phyloP scores from a whole-genome alignment of 2,329 filamentous ascomycete species.

The Penicillium sp. region DNA sequence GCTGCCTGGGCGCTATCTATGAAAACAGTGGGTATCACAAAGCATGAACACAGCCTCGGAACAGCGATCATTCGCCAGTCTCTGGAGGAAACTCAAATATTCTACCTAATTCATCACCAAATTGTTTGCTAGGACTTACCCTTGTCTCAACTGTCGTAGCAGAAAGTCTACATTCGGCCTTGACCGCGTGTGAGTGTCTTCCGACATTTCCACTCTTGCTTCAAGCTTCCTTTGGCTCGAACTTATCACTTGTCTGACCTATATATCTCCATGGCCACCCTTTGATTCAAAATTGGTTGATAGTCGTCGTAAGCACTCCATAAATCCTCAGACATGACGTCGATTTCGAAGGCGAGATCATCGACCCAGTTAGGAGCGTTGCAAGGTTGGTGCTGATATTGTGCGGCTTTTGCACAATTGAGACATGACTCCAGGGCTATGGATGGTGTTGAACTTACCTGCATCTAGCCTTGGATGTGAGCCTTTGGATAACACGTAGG shows the following conservation, averaged over 20 bases:
- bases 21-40: constrained; percentile 8
- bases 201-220: constrained; percentile 13
- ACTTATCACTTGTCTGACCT: not conserved
- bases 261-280: too few species aligned
- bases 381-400: not conserved
- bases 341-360: not conserved
- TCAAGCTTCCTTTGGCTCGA: not conserved
- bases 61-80: constrained; percentile 15
- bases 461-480: too few species aligned
- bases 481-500: too few species aligned
- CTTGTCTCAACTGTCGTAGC: constrained; percentile 7
- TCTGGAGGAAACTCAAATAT: constrained; percentile 11
- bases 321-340: not conserved
- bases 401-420: not conserved
- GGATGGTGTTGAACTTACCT: too few species aligned
- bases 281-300: not conserved
- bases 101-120: not conserved
- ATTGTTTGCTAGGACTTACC: constrained; percentile 5
- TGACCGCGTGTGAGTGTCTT: constrained; percentile 12
- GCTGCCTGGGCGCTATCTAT: constrained; percentile 1
- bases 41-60: constrained; percentile 14
- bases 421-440: not conserved
- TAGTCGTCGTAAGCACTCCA: constrained; percentile 2
- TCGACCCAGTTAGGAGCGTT: not conserved
- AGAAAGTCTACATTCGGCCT: constrained; percentile 1